Conservation (phyloP, 1,139 yeast genomes). For the Kodamaea sp. region DNA sequence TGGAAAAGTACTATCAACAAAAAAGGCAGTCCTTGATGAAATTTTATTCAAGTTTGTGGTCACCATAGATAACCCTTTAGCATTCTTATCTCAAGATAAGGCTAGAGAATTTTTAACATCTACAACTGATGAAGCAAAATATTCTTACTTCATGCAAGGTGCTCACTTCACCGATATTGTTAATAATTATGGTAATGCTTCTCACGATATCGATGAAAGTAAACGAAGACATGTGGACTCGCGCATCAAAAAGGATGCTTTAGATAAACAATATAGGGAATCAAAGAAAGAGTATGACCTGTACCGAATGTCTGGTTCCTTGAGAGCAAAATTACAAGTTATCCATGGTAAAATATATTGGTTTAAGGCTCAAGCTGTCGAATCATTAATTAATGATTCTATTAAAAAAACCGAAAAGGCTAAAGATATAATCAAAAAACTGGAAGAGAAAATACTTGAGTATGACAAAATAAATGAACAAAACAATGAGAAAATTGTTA, state of each 20-base stretch:
- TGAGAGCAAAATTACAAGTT: slow-evolving; percentile 41
- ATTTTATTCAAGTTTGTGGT: slow-evolving; percentile 71
- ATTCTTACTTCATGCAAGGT: slow-evolving; percentile 74
- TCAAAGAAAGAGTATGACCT: slow-evolving; percentile 34
- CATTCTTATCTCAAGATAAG: slow-evolving; percentile 88
- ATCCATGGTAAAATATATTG: slow-evolving; percentile 64
- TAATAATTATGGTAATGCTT: slow-evolving; percentile 44
- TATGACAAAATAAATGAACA: slow-evolving; percentile 6
- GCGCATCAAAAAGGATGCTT: slow-evolving; percentile 22
- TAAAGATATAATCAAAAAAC: slow-evolving; percentile 18
- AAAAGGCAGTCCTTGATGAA: slow-evolving; percentile 61
- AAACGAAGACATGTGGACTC: slow-evolving; percentile 36
- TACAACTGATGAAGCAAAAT: slow-evolving; percentile 68
- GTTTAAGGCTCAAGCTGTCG: slow-evolving; percentile 43
- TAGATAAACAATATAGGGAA: slow-evolving; percentile 31
- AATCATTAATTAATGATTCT: slow-evolving; percentile 10
- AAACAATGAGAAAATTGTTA: slow-evolving; percentile 16
- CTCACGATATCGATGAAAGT: slow-evolving; percentile 38
- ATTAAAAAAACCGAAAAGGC: slow-evolving; percentile 17
- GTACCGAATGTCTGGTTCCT: slow-evolving; percentile 39
- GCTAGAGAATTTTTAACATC: slow-evolving; percentile 86
- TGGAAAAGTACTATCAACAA: slow-evolving; percentile 55
- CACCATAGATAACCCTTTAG: slow-evolving; percentile 87
- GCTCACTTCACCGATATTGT: slow-evolving; percentile 64
- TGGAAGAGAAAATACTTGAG: slow-evolving; percentile 7